These are phyloP conservation scores for Claviceps monticola DNA, from an alignment of 2,329 filamentous ascomycete species.

Conservation along the genomic window DNA sequence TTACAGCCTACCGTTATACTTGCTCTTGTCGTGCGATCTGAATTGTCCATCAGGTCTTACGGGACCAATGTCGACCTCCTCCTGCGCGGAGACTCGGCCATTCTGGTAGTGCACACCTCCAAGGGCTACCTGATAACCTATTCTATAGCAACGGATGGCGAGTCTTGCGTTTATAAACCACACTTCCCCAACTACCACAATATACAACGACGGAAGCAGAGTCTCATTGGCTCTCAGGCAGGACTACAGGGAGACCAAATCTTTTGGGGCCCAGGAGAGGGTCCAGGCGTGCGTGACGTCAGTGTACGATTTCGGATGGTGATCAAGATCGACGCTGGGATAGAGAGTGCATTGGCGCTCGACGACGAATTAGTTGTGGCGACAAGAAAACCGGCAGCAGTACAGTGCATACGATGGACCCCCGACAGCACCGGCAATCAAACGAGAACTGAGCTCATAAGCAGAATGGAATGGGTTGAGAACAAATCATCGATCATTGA, in stretches of 20 bases:
- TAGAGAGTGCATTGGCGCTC: slow-evolving; percentile 72
- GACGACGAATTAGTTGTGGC: slow-evolving; percentile 90
- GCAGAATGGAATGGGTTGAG: slow-evolving; percentile 72
- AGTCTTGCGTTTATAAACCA: slow-evolving; percentile 72
- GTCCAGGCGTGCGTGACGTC: slow-evolving; percentile 68
- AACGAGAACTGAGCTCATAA: slow-evolving; percentile 80
- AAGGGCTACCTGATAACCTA: slow-evolving; percentile 88
- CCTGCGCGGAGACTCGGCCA: slow-evolving; percentile 80
- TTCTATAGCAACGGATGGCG: slow-evolving; percentile 71
- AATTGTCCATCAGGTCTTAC: slow-evolving; percentile 66
- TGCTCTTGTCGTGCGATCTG: slow-evolving; percentile 71
- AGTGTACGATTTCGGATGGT: slow-evolving; percentile 93
- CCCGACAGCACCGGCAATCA: slow-evolving; percentile 70
- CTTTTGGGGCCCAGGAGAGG: slow-evolving; percentile 66
- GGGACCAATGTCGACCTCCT: slow-evolving; percentile 74
- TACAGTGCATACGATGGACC: slow-evolving; percentile 93
- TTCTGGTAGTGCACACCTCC: slow-evolving; percentile 79
- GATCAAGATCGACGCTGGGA: slow-evolving; percentile 93
- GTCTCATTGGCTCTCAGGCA: slow-evolving; percentile 42
- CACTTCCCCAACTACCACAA: slow-evolving; percentile 58
- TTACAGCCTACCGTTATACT: slow-evolving; percentile 76
- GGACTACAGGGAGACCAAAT: slow-evolving; percentile 46
- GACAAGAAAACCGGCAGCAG: slow-evolving; percentile 79
- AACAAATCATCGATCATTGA: slow-evolving; percentile 64
- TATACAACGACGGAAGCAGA: slow-evolving; percentile 47